These are phyloP conservation scores for Lachnellula hyalina DNA, from an alignment of 2,329 filamentous ascomycete genomes.

Conservation along the genomic window DNA sequence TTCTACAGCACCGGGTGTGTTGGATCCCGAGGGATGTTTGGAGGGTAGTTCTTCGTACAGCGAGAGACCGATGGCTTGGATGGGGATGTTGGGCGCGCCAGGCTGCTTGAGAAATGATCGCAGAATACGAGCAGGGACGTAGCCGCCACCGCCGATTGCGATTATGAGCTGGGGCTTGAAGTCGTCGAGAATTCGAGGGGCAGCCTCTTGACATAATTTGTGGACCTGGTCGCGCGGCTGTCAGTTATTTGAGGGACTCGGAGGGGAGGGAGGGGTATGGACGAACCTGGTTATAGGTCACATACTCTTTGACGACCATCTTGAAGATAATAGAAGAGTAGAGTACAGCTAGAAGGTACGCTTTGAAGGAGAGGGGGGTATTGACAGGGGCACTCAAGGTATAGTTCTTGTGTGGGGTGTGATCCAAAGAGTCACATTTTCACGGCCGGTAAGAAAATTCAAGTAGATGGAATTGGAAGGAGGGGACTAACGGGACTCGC, in stretches of 20 bases:
- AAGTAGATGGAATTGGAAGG: slow-evolving; percentile 1
- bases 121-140: slow-evolving; percentile 93
- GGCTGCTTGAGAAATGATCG: slow-evolving; percentile 93
- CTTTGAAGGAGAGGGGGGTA: too few relatives aligned
- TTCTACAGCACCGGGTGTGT: slow-evolving; percentile 49
- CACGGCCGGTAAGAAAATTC: not conserved
- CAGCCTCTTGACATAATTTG: slow-evolving; percentile 89
- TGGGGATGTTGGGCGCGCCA: slow-evolving; percentile 88
- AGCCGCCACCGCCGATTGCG: slow-evolving; percentile 95
- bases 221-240: slow-evolving; percentile 62
- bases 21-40: slow-evolving; percentile 47
- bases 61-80: slow-evolving; percentile 96
- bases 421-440: slow-evolving; percentile 13
- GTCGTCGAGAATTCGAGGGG: slow-evolving; percentile 71
- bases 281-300: slow-evolving; percentile 86
- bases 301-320: slow-evolving; percentile 82
- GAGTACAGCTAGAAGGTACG: not conserved
- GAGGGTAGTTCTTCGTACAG: slow-evolving; percentile 79
- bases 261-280: slow-evolving; percentile 6
- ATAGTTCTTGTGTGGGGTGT: slow-evolving; percentile 8
- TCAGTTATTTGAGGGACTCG: slow-evolving; percentile 13
- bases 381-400: not conserved
- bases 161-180: slow-evolving; percentile 96
- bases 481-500: slow-evolving; percentile 18
- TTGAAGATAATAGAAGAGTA: slow-evolving; percentile 31